Evolutionary conservation across 2,329 filamentous ascomycete genomes (phyloP).

Genomic region (Scedosporium dehoogii): DNA sequence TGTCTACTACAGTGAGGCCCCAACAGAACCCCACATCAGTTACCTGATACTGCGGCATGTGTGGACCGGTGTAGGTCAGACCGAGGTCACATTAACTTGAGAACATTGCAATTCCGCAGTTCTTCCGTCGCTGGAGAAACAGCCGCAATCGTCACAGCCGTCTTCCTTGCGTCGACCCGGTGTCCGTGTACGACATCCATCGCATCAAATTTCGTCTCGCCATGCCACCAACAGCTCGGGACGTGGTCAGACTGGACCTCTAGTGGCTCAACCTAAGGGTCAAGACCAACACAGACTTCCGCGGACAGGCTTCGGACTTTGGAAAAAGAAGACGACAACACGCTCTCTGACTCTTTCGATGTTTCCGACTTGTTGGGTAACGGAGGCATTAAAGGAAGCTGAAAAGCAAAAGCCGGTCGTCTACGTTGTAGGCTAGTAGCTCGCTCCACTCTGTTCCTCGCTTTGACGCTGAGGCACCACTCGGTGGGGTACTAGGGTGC

Average conservation of each 20-base stretch:
- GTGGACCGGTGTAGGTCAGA: neutral
- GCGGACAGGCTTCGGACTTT: neutral
- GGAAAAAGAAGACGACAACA: neutral
- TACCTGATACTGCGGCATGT: neutral
- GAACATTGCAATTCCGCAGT: no score
- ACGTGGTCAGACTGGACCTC: neutral
- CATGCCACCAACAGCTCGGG: neutral
- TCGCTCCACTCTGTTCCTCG: no score
- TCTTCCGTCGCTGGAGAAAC: neutral
- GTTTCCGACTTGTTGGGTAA: no score
- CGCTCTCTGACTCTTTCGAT: no score
- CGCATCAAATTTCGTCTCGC: neutral
- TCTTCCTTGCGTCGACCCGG: neutral
- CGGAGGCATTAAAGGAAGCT: no score
- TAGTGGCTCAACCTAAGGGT: neutral
- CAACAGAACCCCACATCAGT: neutral
- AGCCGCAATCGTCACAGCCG: neutral
- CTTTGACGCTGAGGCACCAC: no score
- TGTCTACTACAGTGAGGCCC: no score
- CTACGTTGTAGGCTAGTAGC: no score
- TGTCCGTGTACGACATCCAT: neutral
- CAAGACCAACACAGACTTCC: neutral
- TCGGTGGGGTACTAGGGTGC: no score
- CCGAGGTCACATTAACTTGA: neutral
- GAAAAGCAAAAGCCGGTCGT: no score